Conservation (phyloP, 192 early-diverging fungal species). For the Umbelopsis vinacea region DNA sequence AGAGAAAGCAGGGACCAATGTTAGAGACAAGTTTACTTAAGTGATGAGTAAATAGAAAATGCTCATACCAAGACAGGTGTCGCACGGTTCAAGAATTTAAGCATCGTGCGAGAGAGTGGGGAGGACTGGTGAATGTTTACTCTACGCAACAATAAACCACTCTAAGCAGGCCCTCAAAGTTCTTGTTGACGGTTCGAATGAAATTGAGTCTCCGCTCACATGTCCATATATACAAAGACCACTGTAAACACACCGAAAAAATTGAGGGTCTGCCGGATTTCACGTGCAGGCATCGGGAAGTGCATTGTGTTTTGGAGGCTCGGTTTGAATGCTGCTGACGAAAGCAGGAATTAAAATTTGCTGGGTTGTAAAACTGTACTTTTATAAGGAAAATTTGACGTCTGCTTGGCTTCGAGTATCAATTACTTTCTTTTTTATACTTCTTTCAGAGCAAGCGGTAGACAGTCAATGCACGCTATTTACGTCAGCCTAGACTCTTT, state of each 20-base stretch:
- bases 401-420: too few species aligned
- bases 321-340: too few species aligned
- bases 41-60: background rate
- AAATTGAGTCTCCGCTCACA: background rate
- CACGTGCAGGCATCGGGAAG: constrained; percentile 9
- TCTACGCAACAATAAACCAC: constrained; percentile 19
- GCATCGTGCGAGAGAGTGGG: constrained; percentile 22
- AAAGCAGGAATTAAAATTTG: too few species aligned
- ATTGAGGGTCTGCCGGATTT: constrained; percentile 20
- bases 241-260: background rate
- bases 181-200: constrained; percentile 19
- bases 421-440: too few species aligned
- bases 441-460: too few species aligned
- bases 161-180: background rate
- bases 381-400: too few species aligned
- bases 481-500: too few species aligned
- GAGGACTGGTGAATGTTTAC: background rate
- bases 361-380: too few species aligned
- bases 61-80: constrained; percentile 7
- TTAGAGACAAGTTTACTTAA: background rate
- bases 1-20: background rate
- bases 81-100: constrained; percentile 23
- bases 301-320: too few species aligned
- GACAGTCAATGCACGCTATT: too few species aligned
- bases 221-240: background rate